Base-by-base conservation (phyloP, 116 monocot genomes). In the Phalaenopsis hybrid region DNA sequence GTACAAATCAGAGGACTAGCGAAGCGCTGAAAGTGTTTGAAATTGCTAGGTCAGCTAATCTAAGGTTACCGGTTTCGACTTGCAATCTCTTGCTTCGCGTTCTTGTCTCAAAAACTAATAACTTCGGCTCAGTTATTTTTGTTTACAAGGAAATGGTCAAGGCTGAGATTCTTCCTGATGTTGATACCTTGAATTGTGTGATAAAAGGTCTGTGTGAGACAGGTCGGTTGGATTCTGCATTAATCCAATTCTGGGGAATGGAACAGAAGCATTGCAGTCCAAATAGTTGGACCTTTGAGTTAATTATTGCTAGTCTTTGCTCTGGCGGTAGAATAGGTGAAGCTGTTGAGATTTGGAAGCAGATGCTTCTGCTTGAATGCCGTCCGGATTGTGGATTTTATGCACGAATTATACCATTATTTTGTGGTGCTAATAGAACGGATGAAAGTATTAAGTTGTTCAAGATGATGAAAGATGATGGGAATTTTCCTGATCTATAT, bases 81-180 rank as follows among this genome's bases (percentile, higher is more conserved):
- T 95, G 84, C 79, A 92, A 89, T 75, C 77, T 0, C 7, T 43
- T 95, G 5, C 78, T 95, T 58, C 28, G 74, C 50, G 57, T 79
- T 61, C 31, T 91, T 6, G 84, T 84, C 6, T 76, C 74, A 0
- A 67, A 86, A 74, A 58, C 44, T 63, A 78, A 41, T 45, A 76
- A 86, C 20, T 82, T 92, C 50, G 73, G 69, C 9, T 45, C 76
- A 33, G 85, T 90, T 1, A 61, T 95, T 34, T 92, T 91, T 82
- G 89, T 92, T 1, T 95, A 95, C 63, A 95, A 91, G 86, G 95
- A 95, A 70, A 92, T 95, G 85, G 91, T 92, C 63, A 95, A 95
- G 81, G 77, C 58, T 25, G 88, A 86, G 48, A 67, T 86, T 57
- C 75, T 88, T 76, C 92, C 92, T 72, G 81, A 88, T 85, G 88